Evolutionary conservation across 768 basidiomycete species (phyloP).

Genomic region (Calocera cornea): DNA sequence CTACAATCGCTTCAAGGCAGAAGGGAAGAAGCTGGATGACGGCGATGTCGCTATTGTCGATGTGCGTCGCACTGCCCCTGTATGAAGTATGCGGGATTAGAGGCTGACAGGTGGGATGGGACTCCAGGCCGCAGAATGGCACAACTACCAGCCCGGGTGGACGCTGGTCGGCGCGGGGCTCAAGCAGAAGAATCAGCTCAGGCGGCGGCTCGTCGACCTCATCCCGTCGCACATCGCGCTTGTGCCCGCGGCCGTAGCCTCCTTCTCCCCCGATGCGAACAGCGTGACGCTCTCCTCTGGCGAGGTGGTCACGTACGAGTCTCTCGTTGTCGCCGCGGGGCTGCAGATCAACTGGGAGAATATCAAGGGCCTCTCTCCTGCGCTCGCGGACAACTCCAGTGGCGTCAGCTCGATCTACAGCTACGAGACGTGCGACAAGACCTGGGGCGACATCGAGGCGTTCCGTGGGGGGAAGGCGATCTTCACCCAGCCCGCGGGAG

Average conservation of each 20-base stretch:
- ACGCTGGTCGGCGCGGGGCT: slow-evolving; percentile 89
- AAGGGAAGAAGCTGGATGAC: slow-evolving; percentile 48
- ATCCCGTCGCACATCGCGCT: slow-evolving; percentile 63
- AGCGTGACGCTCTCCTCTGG: slow-evolving; percentile 60
- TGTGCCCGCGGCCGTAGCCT: slow-evolving; percentile 53
- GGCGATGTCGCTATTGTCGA: slow-evolving; percentile 84
- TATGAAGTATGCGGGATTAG: slow-evolving; percentile 5
- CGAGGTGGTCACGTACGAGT: slow-evolving; percentile 61
- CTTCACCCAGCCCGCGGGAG: slow-evolving; percentile 87
- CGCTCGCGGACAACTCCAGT: slow-evolving; percentile 59
- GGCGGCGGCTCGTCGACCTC: slow-evolving; percentile 49
- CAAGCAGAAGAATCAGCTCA: slow-evolving; percentile 44
- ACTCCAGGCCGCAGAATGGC: slow-evolving; percentile 50
- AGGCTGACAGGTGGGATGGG: slow-evolving; percentile 8
- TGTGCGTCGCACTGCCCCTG: slow-evolving; percentile 5
- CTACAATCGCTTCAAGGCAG: slow-evolving; percentile 58
- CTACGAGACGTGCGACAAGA: slow-evolving; percentile 78
- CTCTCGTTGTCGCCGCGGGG: slow-evolving; percentile 78
- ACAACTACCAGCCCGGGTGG: slow-evolving; percentile 96
- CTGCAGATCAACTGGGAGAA: slow-evolving; percentile 73
- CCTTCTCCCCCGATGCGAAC: slow-evolving; percentile 64
- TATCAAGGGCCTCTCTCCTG: slow-evolving; percentile 58
- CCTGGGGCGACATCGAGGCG: slow-evolving; percentile 67
- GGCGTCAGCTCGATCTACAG: slow-evolving; percentile 90
- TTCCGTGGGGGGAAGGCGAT: slow-evolving; percentile 69